Base-by-base conservation (phyloP, 75 land plant species). In the Sequoia sempervirens region DNA sequence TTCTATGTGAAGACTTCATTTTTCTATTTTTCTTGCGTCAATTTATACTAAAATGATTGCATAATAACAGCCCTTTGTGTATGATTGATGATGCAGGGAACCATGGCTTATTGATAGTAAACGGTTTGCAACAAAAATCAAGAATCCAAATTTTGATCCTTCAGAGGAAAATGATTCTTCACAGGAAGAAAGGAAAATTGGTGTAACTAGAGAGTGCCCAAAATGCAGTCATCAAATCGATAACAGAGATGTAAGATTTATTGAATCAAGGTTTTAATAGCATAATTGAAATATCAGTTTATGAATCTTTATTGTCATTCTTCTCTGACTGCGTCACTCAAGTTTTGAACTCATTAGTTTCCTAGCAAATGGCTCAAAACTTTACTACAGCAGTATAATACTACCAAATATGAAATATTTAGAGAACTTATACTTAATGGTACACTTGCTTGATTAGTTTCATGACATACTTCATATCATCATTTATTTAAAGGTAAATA, bases 21-120 rank as follows among this genome's bases (percentile, higher is more conserved):
- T 37, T 37, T 8, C 1, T 4, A 15, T 18, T 38, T 38, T 50
- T 50, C 12, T 12, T 11, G 11, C 0, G 46, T 43, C 53, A 50
- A 50, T 50, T 50, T 50, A 13, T 12, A 2, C 53, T 50, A 12
- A 50, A 50, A 50, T 50, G 12, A 50, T 50, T 12, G 53, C 14
- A 13, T 50, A 50, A 50, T 50, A 50, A 50, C 53, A 50, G 15
- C 13, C 53, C 53, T 50, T 13, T 38, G 34, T 75, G 38, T 75
- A 84, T 36, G 85, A 76, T 46, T n/a, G 30, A 46, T 68, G 76
- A 8, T 87, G 88, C 87, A 91, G 92, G 79, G 82, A 88, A 61
- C 85, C 93, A 78, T 93, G 95, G 95, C 75, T 93, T 82, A 86
- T 93, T 78, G 93, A 93, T 80, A 58, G 88, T 14, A 90, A 66